Conservation (phyloP, 805 yeast genomes). For the Nakazawaea sp. region DNA sequence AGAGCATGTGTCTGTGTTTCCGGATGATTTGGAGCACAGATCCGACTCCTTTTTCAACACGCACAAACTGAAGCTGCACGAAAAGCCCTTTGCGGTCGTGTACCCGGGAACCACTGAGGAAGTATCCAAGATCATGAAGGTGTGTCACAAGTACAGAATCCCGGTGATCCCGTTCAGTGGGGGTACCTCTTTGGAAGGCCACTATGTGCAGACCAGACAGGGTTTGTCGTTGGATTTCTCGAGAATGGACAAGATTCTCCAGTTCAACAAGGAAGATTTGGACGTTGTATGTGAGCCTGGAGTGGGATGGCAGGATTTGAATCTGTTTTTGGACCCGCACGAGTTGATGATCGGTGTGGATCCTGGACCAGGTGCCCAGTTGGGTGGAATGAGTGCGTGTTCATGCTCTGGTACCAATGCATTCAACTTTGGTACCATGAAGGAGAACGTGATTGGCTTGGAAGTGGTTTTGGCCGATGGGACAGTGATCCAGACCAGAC, state of each 20-base stretch:
- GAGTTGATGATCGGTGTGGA: slow-evolving; percentile 57
- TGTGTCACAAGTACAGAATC: slow-evolving; percentile 45
- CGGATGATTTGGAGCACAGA: slow-evolving; percentile 42
- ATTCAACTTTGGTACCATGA: slow-evolving; percentile 72
- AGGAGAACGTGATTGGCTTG: slow-evolving; percentile 59
- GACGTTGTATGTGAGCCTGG: slow-evolving; percentile 63
- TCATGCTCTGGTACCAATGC: slow-evolving; percentile 78
- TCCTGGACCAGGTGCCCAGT: slow-evolving; percentile 71
- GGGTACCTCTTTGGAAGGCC: slow-evolving; percentile 64
- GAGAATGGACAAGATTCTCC: slow-evolving; percentile 42
- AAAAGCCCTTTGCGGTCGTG: slow-evolving; percentile 46
- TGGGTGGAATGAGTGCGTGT: slow-evolving; percentile 74
- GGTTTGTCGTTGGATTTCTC: slow-evolving; percentile 48
- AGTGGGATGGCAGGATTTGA: slow-evolving; percentile 60
- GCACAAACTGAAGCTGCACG: slow-evolving; percentile 54
- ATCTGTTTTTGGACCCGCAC: slow-evolving; percentile 34
- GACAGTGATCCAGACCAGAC: slow-evolving; percentile 58
- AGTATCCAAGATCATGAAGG: slow-evolving; percentile 47
- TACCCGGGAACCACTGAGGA: slow-evolving; percentile 55
- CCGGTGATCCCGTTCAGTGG: slow-evolving; percentile 65
- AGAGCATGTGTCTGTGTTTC: slow-evolving; percentile 32
- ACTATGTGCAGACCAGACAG: slow-evolving; percentile 51
- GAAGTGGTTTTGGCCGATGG: slow-evolving; percentile 78
- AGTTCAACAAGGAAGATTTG: slow-evolving; percentile 47
- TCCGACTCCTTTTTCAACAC: slow-evolving; percentile 62